A percentile compares a stretch with the other conserved stretches of the same genome.
Evolutionary conservation across 2,329 filamentous ascomycete species (phyloP).

Genomic region (Colletotrichum tamarilloi): DNA sequence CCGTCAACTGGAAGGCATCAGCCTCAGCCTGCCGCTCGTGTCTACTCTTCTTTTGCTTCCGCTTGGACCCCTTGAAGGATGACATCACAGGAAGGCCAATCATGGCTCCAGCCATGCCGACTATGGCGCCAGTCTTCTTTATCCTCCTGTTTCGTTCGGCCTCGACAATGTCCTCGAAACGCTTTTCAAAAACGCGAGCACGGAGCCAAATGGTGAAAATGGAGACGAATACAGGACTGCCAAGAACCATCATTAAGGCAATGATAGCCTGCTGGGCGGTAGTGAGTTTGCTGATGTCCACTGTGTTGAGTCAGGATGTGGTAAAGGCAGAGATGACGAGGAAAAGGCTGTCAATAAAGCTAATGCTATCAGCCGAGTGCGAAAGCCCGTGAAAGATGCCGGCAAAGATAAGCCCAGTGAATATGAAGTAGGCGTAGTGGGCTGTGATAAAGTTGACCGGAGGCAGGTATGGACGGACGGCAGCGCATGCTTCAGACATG

Average conservation of each 20-base stretch:
- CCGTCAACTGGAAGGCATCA: conserved; percentile 18
- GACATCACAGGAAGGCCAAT: conserved; percentile 40
- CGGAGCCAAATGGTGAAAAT: conserved; percentile 71
- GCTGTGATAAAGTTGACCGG: conserved; percentile 71
- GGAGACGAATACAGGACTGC: conserved; percentile 74
- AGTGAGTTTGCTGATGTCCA: conserved; percentile 71
- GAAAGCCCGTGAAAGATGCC: conserved; percentile 71
- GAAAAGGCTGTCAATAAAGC: conserved; percentile 75
- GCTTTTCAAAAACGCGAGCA: conserved; percentile 70
- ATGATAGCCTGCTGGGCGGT: conserved; percentile 76
- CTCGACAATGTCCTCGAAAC: conserved; percentile 65
- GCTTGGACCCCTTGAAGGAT: conserved; percentile 11
- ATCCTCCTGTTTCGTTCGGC: conserved; percentile 49
- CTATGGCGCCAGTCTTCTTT: conserved; percentile 40
- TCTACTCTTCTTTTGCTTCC: conserved; percentile 15
- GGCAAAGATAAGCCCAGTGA: conserved; percentile 65
- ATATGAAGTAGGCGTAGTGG: conserved; percentile 75
- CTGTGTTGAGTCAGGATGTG: conserved; percentile 74
- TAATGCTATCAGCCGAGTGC: conserved; percentile 61
- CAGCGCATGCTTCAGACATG: conserved; percentile 21
- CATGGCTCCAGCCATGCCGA: conserved; percentile 26
- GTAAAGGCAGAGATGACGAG: conserved; percentile 75
- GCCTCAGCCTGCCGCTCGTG: conserved; percentile 27
- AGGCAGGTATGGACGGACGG: conserved; percentile 40
- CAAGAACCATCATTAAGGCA: conserved; percentile 73